Evolutionary conservation across 2,329 filamentous ascomycete species (phyloP).

Genomic region (Trichoderma koningiopsis): DNA sequence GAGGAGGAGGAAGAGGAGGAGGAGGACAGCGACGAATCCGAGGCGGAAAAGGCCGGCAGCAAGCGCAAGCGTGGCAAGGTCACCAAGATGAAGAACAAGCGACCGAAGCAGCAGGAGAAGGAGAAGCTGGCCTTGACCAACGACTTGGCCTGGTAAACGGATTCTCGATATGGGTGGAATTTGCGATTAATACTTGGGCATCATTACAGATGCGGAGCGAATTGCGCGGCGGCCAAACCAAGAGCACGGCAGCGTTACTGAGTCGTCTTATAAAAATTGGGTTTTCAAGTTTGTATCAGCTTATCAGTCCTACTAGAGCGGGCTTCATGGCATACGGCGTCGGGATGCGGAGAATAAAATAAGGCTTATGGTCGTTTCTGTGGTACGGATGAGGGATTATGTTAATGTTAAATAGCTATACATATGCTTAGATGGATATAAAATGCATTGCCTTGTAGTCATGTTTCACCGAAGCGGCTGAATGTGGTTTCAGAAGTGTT

Average conservation of each 20-base stretch:
- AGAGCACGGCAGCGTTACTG: constrained; percentile 1
- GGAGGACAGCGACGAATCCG: constrained; percentile 60
- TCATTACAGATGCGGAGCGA: neutral
- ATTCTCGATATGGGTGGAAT: neutral
- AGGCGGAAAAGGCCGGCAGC: constrained; percentile 57
- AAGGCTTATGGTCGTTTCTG: neutral
- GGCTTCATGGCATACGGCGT: constrained; percentile 23
- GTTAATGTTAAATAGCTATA: neutral
- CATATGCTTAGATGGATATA: neutral
- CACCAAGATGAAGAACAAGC: constrained; percentile 51
- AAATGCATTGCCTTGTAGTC: neutral
- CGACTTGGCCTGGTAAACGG: constrained; percentile 45
- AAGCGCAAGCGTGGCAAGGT: constrained; percentile 56
- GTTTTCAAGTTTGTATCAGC: constrained; percentile 20
- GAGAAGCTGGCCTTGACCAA: constrained; percentile 47
- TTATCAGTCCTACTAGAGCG: neutral
- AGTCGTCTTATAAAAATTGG: neutral
- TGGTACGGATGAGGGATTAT: neutral
- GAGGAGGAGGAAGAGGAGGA: constrained; percentile 62
- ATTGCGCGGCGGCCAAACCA: neutral
- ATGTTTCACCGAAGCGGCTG: neutral
- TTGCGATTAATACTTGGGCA: constrained; percentile 2
- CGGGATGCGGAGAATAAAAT: constrained; percentile 18
- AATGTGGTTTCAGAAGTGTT: constrained; percentile 4
- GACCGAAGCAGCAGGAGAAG: constrained; percentile 64